Base-by-base conservation (phyloP, 2,329 filamentous ascomycete genomes). In the Aspergillus thermomutatus region DNA sequence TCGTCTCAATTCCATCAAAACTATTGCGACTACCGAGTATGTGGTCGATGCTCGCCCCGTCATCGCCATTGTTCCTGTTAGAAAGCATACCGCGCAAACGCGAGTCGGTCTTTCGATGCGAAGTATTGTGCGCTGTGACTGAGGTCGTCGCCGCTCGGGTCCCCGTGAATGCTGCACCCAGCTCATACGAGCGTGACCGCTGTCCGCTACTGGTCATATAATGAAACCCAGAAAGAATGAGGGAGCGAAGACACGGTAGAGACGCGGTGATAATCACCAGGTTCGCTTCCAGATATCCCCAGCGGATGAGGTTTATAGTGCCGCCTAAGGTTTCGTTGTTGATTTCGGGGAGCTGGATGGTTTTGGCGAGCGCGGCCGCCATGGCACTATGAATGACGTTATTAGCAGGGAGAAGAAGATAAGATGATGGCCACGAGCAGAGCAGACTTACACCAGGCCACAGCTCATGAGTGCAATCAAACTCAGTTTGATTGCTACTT, bases 211-310 rank as follows among this genome's bases (percentile, higher is more conserved):
- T 43, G n/a, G 21, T 21, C 40, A 43, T 43, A 21, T 19, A 43
- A 2, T 21, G 40, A 10, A 43, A 43, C 3, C 40, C 40, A 4
- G 54, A 53, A 10, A 59, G 34, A 2, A 52, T 19, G 21, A 71
- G 49, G 0, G 66, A 67, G 17, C 68, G 64, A 6, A 72, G 58
- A 14, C 64, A 67, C 1, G 70, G 68, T 4, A 72, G 60, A 0
- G 68, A 72, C 1, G 68, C 63, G 1, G 69, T 71, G 25, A 71
- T 64, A 17, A 72, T 70, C 6, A 72, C 65, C 8, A 72, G 47
- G 28, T 70, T 64, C 10, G 61, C 64, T 54, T 72, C 69, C 7
- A 69, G 65, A 28, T 63, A 67, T 6, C 66, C 48, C 69, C 69
- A 71, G 8, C 66, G 66, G 49, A 67, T 60, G 34, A 69, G 63